A percentile compares a stretch with the other conserved stretches of the same genome.
phyloP scores from a whole-genome alignment of 305 asterid species.

The Solanum hybrid region DNA sequence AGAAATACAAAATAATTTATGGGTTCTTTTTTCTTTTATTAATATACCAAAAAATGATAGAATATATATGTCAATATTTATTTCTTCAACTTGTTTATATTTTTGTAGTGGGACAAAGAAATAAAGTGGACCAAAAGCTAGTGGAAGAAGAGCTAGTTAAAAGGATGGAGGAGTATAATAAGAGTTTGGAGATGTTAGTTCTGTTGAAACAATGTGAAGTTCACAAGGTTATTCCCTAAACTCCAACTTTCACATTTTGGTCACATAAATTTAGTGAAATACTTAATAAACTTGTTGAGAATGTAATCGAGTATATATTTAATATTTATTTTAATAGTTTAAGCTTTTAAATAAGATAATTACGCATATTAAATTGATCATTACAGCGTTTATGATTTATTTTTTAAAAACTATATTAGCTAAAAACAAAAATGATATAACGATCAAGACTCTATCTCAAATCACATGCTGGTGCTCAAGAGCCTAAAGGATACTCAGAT shows the following conservation, averaged over 20 bases:
- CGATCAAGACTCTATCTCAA: not conserved
- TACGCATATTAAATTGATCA: too few species aligned
- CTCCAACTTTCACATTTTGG: not conserved
- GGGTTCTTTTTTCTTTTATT: not conserved
- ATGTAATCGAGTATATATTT: not conserved
- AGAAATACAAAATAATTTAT: not conserved
- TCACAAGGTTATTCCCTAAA: conserved; percentile 19
- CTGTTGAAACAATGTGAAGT: conserved; percentile 22
- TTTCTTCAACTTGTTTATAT: not conserved
- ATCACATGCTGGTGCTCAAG: not conserved
- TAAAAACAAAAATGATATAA: too few species aligned
- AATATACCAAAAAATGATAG: not conserved
- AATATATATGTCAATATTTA: not conserved
- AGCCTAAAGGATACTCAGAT: not conserved
- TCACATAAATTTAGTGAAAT: not conserved
- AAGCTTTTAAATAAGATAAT: not conserved
- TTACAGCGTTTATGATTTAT: not conserved
- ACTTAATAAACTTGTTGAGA: not conserved
- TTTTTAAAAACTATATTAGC: too few species aligned
- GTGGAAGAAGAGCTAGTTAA: conserved; percentile 32
- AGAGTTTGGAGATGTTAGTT: conserved; percentile 21
- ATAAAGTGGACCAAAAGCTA: conserved; percentile 17
- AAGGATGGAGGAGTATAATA: conserved; percentile 27
- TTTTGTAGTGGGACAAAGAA: conserved; percentile 27
- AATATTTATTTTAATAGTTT: not conserved